Evolutionary conservation across 2,329 filamentous ascomycete genomes (phyloP), one percentile per base, ranked within the genome.

Genomic region (Simplicillium aogashimaense): DNA sequence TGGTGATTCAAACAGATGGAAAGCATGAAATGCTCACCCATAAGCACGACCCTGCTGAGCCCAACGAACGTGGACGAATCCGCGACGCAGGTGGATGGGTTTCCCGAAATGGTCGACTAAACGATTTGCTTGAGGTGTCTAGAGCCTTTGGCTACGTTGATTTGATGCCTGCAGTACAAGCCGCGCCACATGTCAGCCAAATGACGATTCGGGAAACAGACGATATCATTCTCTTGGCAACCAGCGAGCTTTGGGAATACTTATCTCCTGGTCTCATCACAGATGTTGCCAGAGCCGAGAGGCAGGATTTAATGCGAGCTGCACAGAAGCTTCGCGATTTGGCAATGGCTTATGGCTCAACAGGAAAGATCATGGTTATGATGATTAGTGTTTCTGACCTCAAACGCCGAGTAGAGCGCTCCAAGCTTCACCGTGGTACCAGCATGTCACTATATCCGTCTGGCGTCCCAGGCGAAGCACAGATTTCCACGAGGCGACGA

Each of bases 321-420:
- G 84, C 92, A 4, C 90, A 97, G 58, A 95, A 94, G 64, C 74
- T 98, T 28, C 81, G 92, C 43, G 92, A 98, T 64, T 70, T 97
- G 40, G 92, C 92, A 33, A 95, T 98, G 56, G 87, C 90, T 1
- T 97, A 95, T 58, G 92, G 92, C 39, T 86, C 90, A 11, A 89
- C 81, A 2, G 83, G 83, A 55, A 98, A 98, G 65, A 86, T 97
- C 47, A 97, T 97, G 89, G 87, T 98, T 35, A 97, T 97, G 90
- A 86, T 98, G 69, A 81, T 98, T 40, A 90, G 89, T 41, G 84
- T 98, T 30, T 82, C 84, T 41, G 89, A 97, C 55, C 67, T 98
- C 40, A 90, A 94, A 64, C 85, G 86, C 56, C 78, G 87, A 46
- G 68, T 73, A 42, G 85, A 94, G 57, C 77, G 84, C 47, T 84